Conservation (phyloP, 352 stramenopile genomes). For the Globisporangium heterothallicum region DNA sequence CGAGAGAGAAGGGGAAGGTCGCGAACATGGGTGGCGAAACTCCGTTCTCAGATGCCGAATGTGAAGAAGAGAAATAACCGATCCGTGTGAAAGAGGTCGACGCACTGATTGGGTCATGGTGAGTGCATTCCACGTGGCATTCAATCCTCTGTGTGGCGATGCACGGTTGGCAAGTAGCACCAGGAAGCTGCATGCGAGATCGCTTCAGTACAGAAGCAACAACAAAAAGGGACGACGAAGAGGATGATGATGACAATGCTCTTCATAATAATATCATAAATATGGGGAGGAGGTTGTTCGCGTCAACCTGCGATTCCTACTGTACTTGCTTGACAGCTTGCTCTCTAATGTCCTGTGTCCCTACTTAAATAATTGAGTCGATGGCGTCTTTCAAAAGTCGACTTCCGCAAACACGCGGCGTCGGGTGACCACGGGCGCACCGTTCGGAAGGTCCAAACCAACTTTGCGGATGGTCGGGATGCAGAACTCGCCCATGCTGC, state of each 20-base stretch:
- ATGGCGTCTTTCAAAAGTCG: slow-evolving; percentile 33
- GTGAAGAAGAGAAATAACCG: too few relatives aligned
- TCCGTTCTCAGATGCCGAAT: too few relatives aligned
- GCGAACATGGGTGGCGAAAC: background rate
- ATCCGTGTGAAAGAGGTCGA: too few relatives aligned
- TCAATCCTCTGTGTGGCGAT: too few relatives aligned
- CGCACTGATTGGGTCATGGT: too few relatives aligned
- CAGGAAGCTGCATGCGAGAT: too few relatives aligned
- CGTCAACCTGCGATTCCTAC: background rate
- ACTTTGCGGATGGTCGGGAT: slow-evolving; percentile 42
- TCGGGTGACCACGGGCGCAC: slow-evolving; percentile 35
- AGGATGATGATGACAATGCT: too few relatives aligned
- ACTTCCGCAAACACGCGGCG: slow-evolving; percentile 75
- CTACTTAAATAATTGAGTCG: slow-evolving; percentile 11
- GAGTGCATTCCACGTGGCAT: too few relatives aligned
- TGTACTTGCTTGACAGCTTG: slow-evolving; percentile 4
- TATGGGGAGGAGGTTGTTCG: background rate
- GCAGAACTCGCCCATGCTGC: slow-evolving; percentile 35
- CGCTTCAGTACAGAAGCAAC: too few relatives aligned
- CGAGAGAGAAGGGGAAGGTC: too few relatives aligned
- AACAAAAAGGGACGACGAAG: too few relatives aligned
- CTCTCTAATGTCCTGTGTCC: background rate
- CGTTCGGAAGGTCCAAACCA: slow-evolving; percentile 17
- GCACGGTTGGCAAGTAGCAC: too few relatives aligned
- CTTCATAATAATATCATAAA: slow-evolving; percentile 20